Conservation (phyloP, 148 eudicot species). For the Fallopia convolvulus region DNA sequence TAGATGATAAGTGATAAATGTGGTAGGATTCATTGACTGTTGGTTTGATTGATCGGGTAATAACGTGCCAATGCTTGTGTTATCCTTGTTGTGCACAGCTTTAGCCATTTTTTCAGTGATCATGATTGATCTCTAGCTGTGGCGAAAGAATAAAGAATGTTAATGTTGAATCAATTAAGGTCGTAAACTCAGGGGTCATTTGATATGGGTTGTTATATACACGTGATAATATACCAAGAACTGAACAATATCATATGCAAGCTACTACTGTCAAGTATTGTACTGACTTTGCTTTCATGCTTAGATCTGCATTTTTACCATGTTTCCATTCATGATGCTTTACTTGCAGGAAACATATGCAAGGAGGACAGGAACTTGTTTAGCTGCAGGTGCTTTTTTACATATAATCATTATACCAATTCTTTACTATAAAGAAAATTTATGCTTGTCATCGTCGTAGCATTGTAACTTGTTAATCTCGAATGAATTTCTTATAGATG, state of each 20-base stretch:
- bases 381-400: constrained; percentile 56
- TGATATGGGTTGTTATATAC: neutral
- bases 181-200: neutral
- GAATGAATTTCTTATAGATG: constrained; percentile 40
- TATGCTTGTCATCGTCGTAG: neutral
- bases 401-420: neutral
- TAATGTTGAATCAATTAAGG: neutral
- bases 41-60: neutral
- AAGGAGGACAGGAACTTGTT: constrained; percentile 73
- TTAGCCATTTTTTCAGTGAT: neutral
- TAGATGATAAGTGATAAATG: neutral
- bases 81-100: neutral
- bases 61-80: neutral
- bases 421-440: neutral
- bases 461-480: neutral
- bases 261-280: neutral
- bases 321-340: neutral
- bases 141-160: neutral
- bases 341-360: constrained; percentile 63
- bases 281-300: neutral
- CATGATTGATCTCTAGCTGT: neutral
- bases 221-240: neutral
- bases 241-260: neutral
- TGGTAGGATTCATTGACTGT: neutral
- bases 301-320: neutral